Evolutionary conservation across 768 basidiomycete species (phyloP).

Genomic region (Coprinellus micaceus): DNA sequence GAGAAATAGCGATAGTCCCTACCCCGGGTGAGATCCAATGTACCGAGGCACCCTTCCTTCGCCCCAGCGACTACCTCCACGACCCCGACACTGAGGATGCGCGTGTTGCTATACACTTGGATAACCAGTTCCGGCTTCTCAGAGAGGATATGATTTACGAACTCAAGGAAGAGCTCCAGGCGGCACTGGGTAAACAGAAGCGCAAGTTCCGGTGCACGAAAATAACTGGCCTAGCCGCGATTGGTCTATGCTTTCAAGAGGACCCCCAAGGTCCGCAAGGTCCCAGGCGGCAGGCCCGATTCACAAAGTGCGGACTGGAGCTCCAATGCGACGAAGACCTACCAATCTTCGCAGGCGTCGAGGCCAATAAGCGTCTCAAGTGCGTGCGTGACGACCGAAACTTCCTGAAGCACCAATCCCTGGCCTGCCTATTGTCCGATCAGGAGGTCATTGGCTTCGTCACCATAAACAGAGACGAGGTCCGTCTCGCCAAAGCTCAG

Average conservation of each 20-base stretch:
- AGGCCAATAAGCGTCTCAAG: conserved; percentile 33
- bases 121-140: conserved; percentile 63
- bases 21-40: conserved; percentile 55
- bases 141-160: conserved; percentile 62
- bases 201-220: conserved; percentile 35
- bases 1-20: conserved; percentile 58
- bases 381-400: conserved; percentile 36
- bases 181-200: conserved; percentile 36
- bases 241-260: conserved; percentile 31
- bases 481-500: conserved; percentile 40
- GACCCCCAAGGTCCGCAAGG: conserved; percentile 15
- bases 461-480: conserved; percentile 51
- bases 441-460: conserved; percentile 49
- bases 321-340: conserved; percentile 35
- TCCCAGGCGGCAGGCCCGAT: not conserved
- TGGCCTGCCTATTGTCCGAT: conserved; percentile 50
- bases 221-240: conserved; percentile 34
- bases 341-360: conserved; percentile 31
- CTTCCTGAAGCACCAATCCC: conserved; percentile 50
- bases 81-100: conserved; percentile 34
- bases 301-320: conserved; percentile 38
- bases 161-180: conserved; percentile 52
- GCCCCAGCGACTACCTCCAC: conserved; percentile 40
- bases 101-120: conserved; percentile 49
- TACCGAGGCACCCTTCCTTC: conserved; percentile 44